phyloP scores from a whole-genome alignment of 495 filamentous ascomycete genomes.

The Xylaria longipes region DNA sequence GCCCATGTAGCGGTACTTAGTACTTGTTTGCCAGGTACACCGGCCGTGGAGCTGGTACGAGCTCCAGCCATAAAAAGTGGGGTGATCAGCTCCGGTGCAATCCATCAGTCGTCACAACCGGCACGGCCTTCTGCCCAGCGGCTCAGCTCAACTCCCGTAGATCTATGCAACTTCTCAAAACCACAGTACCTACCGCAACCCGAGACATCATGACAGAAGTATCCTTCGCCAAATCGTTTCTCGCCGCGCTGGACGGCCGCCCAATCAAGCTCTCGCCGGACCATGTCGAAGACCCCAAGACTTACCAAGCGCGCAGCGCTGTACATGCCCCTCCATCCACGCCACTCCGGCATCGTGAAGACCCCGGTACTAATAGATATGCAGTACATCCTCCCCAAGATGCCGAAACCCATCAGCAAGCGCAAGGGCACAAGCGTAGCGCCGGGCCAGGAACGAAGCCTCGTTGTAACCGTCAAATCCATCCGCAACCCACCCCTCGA shows the following conservation, averaged over 20 bases:
- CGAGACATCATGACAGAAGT: conserved; percentile 76
- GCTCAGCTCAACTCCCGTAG: conserved; percentile 4
- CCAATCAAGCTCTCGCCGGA: conserved; percentile 80
- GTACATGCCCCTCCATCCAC: conserved; percentile 57
- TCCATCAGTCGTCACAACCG: conserved; percentile 11
- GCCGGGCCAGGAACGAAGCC: conserved; percentile 53
- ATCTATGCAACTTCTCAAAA: conserved; percentile 25
- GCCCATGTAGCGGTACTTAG: not conserved
- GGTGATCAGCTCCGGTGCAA: conserved; percentile 21
- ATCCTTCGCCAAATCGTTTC: conserved; percentile 81
- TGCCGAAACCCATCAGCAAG: conserved; percentile 57
- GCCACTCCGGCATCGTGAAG: not conserved
- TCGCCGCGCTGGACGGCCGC: conserved; percentile 76
- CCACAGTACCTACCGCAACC: not conserved
- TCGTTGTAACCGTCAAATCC: conserved; percentile 72
- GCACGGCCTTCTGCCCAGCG: not conserved
- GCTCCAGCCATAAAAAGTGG: conserved; percentile 40
- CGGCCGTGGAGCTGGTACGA: conserved; percentile 4
- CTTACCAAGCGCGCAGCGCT: conserved; percentile 69
- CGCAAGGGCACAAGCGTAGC: conserved; percentile 46
- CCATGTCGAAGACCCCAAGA: conserved; percentile 83
- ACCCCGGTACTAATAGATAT: conserved; percentile 20
- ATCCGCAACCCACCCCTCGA: conserved; percentile 73
- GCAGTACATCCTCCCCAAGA: conserved; percentile 56
- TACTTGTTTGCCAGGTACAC: not conserved